A percentile compares a stretch with the other conserved stretches of the same genome.
These are phyloP conservation scores for Paecilomyces sp. DNA, from an alignment of 2,329 filamentous ascomycete genomes.

Conservation along the genomic window DNA sequence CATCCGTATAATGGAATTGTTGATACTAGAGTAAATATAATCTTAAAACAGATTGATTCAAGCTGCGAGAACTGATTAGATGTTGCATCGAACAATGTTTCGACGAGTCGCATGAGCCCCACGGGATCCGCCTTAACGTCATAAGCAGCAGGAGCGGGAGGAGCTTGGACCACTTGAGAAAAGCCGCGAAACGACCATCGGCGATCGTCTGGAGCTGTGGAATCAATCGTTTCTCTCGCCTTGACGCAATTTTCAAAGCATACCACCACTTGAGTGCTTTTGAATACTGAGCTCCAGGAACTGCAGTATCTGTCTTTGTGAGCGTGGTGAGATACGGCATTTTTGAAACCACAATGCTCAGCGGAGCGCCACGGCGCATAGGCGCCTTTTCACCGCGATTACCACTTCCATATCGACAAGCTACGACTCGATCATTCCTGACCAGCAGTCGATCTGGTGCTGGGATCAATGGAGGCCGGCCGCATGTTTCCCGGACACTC, in stretches of 20 bases:
- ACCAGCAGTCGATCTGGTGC: background rate
- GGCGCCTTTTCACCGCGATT: slow-evolving; percentile 3
- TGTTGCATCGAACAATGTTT: background rate
- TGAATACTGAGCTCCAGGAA: background rate
- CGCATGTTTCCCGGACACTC: background rate
- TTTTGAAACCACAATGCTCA: slow-evolving; percentile 17
- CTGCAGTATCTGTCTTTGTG: background rate
- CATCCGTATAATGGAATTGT: slow-evolving; percentile 5
- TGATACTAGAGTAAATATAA: background rate
- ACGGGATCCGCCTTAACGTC: slow-evolving; percentile 12
- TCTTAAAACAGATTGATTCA: too few relatives aligned
- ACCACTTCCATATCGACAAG: background rate
- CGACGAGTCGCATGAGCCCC: background rate
- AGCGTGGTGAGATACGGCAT: background rate
- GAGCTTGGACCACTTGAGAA: slow-evolving; percentile 17
- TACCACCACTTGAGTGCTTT: background rate
- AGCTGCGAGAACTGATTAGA: too few relatives aligned
- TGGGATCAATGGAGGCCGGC: background rate
- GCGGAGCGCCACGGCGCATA: slow-evolving; percentile 19
- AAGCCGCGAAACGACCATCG: slow-evolving; percentile 6
- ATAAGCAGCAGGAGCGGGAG: slow-evolving; percentile 14
- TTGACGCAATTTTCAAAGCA: background rate
- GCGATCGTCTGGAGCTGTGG: background rate
- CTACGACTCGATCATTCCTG: slow-evolving; percentile 4
- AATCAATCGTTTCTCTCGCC: background rate